These are phyloP conservation scores for Martiniozyma abietophila DNA, from an alignment of 805 yeast species.

Conservation along the genomic window DNA sequence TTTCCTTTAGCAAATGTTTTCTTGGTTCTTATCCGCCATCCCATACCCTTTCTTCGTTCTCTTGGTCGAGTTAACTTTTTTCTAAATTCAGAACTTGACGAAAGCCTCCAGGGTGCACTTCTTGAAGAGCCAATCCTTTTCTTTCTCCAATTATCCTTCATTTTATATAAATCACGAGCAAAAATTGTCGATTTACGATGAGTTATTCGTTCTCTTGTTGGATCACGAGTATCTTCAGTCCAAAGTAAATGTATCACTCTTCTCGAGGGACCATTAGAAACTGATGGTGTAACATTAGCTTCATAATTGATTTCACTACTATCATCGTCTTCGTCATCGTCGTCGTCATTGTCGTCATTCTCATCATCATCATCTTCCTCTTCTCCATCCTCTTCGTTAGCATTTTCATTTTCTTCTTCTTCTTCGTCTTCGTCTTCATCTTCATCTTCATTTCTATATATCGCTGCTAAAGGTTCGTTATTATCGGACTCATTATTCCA, in stretches of 20 bases:
- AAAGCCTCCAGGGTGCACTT: too few relatives aligned
- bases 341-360: conserved; percentile 3
- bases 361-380: conserved; percentile 10
- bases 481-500: too few relatives aligned
- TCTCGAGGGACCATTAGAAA: conserved; percentile 25
- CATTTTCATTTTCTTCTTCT: neutral
- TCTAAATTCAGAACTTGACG: too few relatives aligned
- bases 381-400: conserved; percentile 9
- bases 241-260: conserved; percentile 23
- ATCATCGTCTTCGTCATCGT: conserved; percentile 13
- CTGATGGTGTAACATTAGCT: conserved; percentile 19
- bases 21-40: too few relatives aligned
- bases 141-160: too few relatives aligned
- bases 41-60: too few relatives aligned
- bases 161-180: conserved; percentile 22
- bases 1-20: too few relatives aligned
- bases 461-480: too few relatives aligned
- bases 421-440: conserved; percentile 6
- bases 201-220: conserved; percentile 20
- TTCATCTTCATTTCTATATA: conserved; percentile 11
- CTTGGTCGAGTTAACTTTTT: too few relatives aligned
- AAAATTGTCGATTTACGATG: conserved; percentile 20
- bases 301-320: conserved; percentile 18
- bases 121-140: too few relatives aligned
- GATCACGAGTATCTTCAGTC: conserved; percentile 13